A percentile compares a stretch with the other conserved stretches of the same genome.
Evolutionary conservation across 345 rosid genomes (phyloP).

Genomic region (Ceriops decandra): DNA sequence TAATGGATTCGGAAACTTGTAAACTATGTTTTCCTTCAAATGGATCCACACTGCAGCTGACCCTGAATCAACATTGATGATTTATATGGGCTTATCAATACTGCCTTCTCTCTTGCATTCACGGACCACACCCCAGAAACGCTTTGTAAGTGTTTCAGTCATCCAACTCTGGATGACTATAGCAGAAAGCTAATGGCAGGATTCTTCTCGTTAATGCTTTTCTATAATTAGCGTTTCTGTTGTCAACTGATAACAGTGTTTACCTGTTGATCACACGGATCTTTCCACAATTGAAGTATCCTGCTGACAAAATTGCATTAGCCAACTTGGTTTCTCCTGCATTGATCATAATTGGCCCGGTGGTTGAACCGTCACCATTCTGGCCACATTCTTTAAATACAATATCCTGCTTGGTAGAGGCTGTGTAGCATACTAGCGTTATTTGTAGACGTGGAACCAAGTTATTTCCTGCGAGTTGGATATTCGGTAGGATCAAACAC

Average conservation of each 20-base stretch:
- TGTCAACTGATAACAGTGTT: background rate
- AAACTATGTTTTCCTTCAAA: background rate
- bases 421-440: background rate
- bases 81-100: slow-evolving; percentile 87
- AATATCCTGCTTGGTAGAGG: slow-evolving; percentile 13
- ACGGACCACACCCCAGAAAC: slow-evolving; percentile 20
- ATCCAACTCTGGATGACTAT: background rate
- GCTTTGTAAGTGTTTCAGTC: slow-evolving; percentile 2
- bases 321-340: slow-evolving; percentile 78
- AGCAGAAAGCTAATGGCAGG: background rate
- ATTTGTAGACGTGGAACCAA: background rate
- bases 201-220: too few relatives aligned
- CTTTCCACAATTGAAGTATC: slow-evolving; percentile 72
- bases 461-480: background rate
- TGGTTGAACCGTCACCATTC: slow-evolving; percentile 79
- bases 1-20: too few relatives aligned
- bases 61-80: slow-evolving; percentile 80
- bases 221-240: background rate
- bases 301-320: slow-evolving; percentile 52
- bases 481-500: too few relatives aligned
- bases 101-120: slow-evolving; percentile 76
- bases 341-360: slow-evolving; percentile 78
- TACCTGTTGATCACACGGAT: slow-evolving; percentile 2
- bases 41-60: slow-evolving; percentile 53
- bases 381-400: slow-evolving; percentile 49